Percentiles rank a stretch among this genome's conserved stretches.
These are phyloP conservation scores for Balakata baccata DNA, from an alignment of 345 rosid genomes.

Conservation along the genomic window DNA sequence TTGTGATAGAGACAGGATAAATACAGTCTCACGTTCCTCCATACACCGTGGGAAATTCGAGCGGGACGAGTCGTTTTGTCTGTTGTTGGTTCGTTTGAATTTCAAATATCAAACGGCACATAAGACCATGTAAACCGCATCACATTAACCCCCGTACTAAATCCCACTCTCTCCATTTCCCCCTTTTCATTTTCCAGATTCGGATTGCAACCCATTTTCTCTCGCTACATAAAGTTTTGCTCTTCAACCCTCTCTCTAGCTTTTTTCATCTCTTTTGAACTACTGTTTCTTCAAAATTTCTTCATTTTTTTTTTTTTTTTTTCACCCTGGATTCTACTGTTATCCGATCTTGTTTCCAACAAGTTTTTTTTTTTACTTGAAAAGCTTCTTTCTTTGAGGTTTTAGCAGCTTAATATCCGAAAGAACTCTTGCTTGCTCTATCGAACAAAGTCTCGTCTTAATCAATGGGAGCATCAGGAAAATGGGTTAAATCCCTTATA, in stretches of 20 bases:
- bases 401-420: not conserved
- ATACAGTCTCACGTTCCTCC: not conserved
- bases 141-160: conserved; percentile 14
- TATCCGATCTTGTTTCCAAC: not conserved
- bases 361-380: not conserved
- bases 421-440: not conserved
- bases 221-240: not conserved
- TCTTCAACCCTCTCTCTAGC: not conserved
- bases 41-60: conserved; percentile 1
- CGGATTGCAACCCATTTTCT: not conserved
- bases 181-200: not conserved
- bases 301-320: too few relatives aligned
- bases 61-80: conserved; percentile 35
- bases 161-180: conserved; percentile 6
- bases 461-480: conserved; percentile 90
- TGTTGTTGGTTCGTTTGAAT: conserved; percentile 36
- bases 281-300: not conserved
- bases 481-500: conserved; percentile 80
- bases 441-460: not conserved
- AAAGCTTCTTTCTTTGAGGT: conserved; percentile 18
- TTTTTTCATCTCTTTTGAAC: not conserved
- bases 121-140: conserved; percentile 7
- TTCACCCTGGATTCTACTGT: not conserved
- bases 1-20: not conserved
- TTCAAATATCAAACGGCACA: conserved; percentile 40